These are phyloP conservation scores for Albizia julibrissin DNA, from an alignment of 306 rosid species.

Conservation along the genomic window DNA sequence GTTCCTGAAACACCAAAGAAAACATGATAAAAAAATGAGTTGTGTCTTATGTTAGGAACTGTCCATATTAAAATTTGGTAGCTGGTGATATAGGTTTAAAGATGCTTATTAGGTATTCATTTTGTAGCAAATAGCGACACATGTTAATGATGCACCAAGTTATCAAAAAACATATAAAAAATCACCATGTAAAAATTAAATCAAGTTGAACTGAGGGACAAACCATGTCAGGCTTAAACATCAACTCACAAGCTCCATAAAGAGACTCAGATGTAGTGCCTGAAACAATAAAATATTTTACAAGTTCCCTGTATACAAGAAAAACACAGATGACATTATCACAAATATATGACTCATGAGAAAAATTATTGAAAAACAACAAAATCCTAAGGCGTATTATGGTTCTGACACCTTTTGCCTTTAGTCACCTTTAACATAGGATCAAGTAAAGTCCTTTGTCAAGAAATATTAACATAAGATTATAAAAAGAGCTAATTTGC, in stretches of 20 bases:
- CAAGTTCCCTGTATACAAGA: constrained; percentile 76
- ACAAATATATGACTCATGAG: not conserved
- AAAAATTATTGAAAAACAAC: not conserved
- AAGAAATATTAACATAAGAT: not conserved
- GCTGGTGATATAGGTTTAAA: not conserved
- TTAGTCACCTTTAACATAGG: not conserved
- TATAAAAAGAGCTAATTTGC: not conserved
- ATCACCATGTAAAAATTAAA: constrained; percentile 16
- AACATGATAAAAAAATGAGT: constrained; percentile 18
- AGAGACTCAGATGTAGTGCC: constrained; percentile 96
- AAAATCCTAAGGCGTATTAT: not conserved
- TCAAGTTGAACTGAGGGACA: constrained; percentile 32
- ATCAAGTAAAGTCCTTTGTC: not conserved
- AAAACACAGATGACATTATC: constrained; percentile 8
- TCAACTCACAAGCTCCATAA: constrained; percentile 97
- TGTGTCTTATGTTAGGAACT: constrained; percentile 1
- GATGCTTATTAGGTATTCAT: constrained; percentile 4
- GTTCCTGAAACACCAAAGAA: constrained; percentile 58
- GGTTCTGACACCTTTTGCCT: not conserved
- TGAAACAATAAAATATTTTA: constrained; percentile 94
- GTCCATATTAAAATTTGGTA: not conserved
- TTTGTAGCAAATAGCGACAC: not conserved
- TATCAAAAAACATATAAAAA: not conserved
- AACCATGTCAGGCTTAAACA: constrained; percentile 98
- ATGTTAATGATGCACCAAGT: not conserved